Conservation (phyloP, 2,329 filamentous ascomycete species). For the Decorospora gaudefroyi region DNA sequence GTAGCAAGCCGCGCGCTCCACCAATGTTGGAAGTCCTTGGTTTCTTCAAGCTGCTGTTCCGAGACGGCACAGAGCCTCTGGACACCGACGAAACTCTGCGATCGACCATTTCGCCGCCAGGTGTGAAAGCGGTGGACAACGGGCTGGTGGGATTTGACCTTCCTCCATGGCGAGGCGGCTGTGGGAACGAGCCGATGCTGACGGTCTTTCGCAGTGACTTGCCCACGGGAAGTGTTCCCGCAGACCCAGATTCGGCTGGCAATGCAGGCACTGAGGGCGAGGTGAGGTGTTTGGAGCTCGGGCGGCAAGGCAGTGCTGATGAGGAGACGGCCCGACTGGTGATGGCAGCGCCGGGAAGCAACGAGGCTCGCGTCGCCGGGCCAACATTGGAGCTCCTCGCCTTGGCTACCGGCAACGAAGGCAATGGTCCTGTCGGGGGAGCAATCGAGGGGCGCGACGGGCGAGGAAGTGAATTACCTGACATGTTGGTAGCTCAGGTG, state of each 20-base stretch:
- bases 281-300: slow-evolving; percentile 33
- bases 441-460: slow-evolving; percentile 64
- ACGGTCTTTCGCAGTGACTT: slow-evolving; percentile 82
- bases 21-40: slow-evolving; percentile 53
- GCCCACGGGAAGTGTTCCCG: slow-evolving; percentile 48
- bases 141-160: slow-evolving; percentile 57
- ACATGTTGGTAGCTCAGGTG: slow-evolving; percentile 39
- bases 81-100: slow-evolving; percentile 38
- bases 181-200: slow-evolving; percentile 92
- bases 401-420: slow-evolving; percentile 73
- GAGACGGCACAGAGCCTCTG: slow-evolving; percentile 36
- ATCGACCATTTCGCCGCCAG: slow-evolving; percentile 41
- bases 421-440: slow-evolving; percentile 72
- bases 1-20: slow-evolving; percentile 36
- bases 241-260: slow-evolving; percentile 49
- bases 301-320: slow-evolving; percentile 38
- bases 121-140: slow-evolving; percentile 55
- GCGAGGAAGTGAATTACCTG: slow-evolving; percentile 67
- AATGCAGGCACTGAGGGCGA: slow-evolving; percentile 56
- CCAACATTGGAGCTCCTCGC: slow-evolving; percentile 62
- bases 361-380: slow-evolving; percentile 36
- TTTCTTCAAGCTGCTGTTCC: slow-evolving; percentile 50
- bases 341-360: slow-evolving; percentile 34
- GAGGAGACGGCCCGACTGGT: slow-evolving; percentile 41
- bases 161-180: slow-evolving; percentile 73